A percentile compares a stretch with the other conserved stretches of the same genome.
Conservation (phyloP, 2,329 filamentous ascomycete genomes). For the Xylariaceae sp. region DNA sequence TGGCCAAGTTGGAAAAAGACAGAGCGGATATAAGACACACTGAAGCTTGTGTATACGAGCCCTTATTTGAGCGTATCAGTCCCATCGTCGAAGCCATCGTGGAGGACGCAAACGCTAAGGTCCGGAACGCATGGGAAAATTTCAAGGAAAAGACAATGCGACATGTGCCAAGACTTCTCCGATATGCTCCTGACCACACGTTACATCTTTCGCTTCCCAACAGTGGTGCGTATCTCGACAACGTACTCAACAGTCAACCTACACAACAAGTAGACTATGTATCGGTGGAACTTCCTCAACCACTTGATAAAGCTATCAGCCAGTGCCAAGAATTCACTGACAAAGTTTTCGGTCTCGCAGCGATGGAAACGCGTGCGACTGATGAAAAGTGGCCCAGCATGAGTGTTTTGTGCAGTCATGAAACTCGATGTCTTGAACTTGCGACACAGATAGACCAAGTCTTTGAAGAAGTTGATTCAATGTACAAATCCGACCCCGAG, state of each 20-base stretch:
- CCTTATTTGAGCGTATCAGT: neutral
- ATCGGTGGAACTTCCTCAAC: slow-evolving; percentile 20
- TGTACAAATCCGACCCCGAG: slow-evolving; percentile 44
- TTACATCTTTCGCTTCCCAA: slow-evolving; percentile 39
- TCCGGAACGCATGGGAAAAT: slow-evolving; percentile 37
- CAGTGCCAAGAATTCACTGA: slow-evolving; percentile 23
- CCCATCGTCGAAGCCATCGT: neutral
- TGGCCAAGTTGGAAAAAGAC: slow-evolving; percentile 51
- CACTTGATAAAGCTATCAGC: slow-evolving; percentile 26
- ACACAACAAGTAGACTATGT: neutral
- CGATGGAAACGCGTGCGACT: slow-evolving; percentile 12
- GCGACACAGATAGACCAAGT: slow-evolving; percentile 36
- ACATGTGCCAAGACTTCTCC: slow-evolving; percentile 40
- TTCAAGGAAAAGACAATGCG: slow-evolving; percentile 39
- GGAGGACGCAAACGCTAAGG: slow-evolving; percentile 25
- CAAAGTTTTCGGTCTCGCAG: slow-evolving; percentile 18
- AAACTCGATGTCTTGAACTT: slow-evolving; percentile 25
- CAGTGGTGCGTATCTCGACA: slow-evolving; percentile 36
- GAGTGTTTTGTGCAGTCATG: neutral
- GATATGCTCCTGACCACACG: slow-evolving; percentile 32
- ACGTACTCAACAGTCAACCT: slow-evolving; percentile 9
- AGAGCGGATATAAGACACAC: neutral
- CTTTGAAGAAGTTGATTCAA: slow-evolving; percentile 30
- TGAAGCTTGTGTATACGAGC: slow-evolving; percentile 18
- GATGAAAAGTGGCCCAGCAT: neutral